Conservation (phyloP, 164 flowering plant species). For the Chimonanthus praecox region DNA sequence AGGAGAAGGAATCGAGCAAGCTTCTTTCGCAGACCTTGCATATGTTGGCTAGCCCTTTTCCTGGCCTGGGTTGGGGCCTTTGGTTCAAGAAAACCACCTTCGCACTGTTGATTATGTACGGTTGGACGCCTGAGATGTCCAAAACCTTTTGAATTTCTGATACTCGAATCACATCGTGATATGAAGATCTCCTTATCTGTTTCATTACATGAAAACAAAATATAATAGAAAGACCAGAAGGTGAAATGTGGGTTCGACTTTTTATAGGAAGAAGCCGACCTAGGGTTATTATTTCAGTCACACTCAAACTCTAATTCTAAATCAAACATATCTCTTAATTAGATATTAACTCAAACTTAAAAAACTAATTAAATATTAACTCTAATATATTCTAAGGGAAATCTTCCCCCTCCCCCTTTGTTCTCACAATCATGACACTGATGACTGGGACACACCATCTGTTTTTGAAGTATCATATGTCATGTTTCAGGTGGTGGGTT, state of each 20-base stretch:
- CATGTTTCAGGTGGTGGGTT: not conserved
- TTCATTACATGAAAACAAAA: not conserved
- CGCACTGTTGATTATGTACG: slow-evolving; percentile 54
- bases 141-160: slow-evolving; percentile 45
- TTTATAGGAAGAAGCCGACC: not conserved
- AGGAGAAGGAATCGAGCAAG: slow-evolving; percentile 44
- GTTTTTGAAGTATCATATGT: not conserved
- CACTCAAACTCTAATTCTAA: too few relatives aligned
- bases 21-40: slow-evolving; percentile 43
- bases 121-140: slow-evolving; percentile 47
- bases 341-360: too few relatives aligned
- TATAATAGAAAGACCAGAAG: too few relatives aligned
- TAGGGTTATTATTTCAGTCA: too few relatives aligned
- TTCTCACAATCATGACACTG: not conserved
- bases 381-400: too few relatives aligned
- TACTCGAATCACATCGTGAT: slow-evolving; percentile 54
- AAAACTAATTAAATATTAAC: too few relatives aligned
- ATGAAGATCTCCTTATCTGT: slow-evolving; percentile 54
- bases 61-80: slow-evolving; percentile 49
- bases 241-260: too few relatives aligned
- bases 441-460: not conserved
- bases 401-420: not conserved
- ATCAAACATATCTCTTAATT: too few relatives aligned
- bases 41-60: slow-evolving; percentile 34
- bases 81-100: slow-evolving; percentile 50